Base-by-base conservation (phyloP, 805 yeast genomes). In the Hanseniaspora clermontiae region DNA sequence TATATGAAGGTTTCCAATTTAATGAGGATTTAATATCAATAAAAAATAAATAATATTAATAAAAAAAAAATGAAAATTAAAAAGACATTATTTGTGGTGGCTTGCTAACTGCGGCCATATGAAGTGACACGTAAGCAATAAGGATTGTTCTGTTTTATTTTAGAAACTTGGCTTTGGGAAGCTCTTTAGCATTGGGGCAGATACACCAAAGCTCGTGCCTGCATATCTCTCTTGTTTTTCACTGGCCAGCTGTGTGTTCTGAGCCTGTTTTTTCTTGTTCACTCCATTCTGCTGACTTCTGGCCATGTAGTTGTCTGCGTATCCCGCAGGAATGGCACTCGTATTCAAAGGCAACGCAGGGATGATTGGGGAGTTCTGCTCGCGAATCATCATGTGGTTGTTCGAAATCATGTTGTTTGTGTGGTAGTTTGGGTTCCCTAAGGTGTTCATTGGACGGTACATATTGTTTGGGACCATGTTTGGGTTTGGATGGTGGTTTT, bases 121-220 rank as follows among this genome's bases (percentile, higher is more conserved):
- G 3, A 3, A 24, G 5, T 24, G 27, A 3, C 27, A 24, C 5
- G 27, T 24, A 24, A 24, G 27, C 27, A 24, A 4, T 24, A 14
- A 17, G 31, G 5, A 15, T 46, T 20, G 19, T 48, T 37, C 8
- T 10, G 2, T 38, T 37, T 12, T 20, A 2, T 12, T 31, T 36
- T 45, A 52, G n/a, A 52, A 52, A 20, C 56, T 52, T 17, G 56
- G 56, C 17, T 52, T 52, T 15, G 56, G 56, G 11, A 52, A 38
- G 31, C 49, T 52, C 42, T 52, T 40, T 20, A 52, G 29, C 15
- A 52, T 48, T 5, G 56, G 56, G 3, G 50, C 43, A 5, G 56
- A 48, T 11, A 52, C 34, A 2, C 56, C 56, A 45, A 52, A 52
- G 31, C 56, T 52, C 8, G 56, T 52, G 4, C 56, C 56, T 38